Percentiles rank a stretch among this genome's conserved stretches.
Evolutionary conservation across 495 filamentous ascomycete genomes (phyloP).

Genomic region (Stereocaulon alpinum): DNA sequence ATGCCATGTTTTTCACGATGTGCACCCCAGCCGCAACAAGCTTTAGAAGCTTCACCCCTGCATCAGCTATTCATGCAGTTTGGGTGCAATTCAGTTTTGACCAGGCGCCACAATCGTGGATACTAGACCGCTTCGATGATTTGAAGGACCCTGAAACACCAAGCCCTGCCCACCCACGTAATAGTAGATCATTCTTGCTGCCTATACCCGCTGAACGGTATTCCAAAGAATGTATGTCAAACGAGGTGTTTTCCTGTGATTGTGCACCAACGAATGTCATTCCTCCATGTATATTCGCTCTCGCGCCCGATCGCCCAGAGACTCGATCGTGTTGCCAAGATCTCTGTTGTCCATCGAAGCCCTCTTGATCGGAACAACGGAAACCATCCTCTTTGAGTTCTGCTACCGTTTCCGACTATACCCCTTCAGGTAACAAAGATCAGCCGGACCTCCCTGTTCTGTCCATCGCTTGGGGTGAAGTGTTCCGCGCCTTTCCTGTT

Average conservation of each 20-base stretch:
- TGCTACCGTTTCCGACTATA: not conserved
- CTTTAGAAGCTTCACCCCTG: not conserved
- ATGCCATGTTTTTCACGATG: no score
- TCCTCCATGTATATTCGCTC: no score
- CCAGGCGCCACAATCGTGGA: not conserved
- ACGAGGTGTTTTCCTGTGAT: no score
- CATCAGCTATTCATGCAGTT: not conserved
- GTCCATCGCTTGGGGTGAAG: not conserved
- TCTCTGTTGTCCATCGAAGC: no score
- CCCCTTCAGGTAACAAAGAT: not conserved
- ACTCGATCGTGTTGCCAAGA: no score
- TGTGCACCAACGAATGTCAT: no score
- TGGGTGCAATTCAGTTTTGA: not conserved
- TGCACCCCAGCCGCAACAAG: not conserved
- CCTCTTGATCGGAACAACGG: no score
- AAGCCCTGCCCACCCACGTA: not conserved
- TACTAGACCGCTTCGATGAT: not conserved
- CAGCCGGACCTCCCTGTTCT: not conserved
- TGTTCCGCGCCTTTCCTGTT: not conserved
- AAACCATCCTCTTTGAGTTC: no score
- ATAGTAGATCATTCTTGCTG: no score
- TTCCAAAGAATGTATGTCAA: no score
- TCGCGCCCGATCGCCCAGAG: no score
- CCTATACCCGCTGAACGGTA: no score
- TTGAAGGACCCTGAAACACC: not conserved